phyloP scores from a whole-genome alignment of 257 asterid species.

The Solanum chilense region DNA sequence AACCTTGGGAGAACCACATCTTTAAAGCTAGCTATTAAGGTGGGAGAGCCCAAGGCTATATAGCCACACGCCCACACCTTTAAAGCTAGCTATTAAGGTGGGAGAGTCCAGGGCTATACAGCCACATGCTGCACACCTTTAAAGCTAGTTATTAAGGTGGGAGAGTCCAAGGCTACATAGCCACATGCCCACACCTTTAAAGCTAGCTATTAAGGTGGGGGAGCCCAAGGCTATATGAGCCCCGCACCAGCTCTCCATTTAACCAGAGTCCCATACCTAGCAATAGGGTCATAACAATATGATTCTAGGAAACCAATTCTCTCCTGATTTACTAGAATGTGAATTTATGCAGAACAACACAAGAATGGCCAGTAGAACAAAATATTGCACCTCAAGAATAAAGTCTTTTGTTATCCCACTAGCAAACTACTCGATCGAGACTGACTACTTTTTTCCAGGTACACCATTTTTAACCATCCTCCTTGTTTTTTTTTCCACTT shows the following conservation, averaged over 20 bases:
- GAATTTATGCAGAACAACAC: slow-evolving; percentile 51
- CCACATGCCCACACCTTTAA: background rate
- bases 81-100: background rate
- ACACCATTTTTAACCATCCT: background rate
- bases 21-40: background rate
- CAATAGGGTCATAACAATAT: background rate
- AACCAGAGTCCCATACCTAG: background rate
- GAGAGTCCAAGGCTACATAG: background rate
- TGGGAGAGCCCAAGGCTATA: background rate
- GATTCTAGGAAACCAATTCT: background rate
- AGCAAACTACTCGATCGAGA: slow-evolving; percentile 71
- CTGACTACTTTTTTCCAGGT: slow-evolving; percentile 82
- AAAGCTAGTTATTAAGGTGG: background rate
- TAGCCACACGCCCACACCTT: background rate
- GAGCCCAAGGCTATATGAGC: background rate
- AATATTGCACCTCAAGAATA: slow-evolving; percentile 89
- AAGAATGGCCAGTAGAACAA: slow-evolving; percentile 83
- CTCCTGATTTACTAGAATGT: background rate
- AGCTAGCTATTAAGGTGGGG: background rate
- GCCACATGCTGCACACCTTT: background rate
- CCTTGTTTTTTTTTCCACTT: background rate
- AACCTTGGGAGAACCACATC: background rate
- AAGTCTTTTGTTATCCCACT: slow-evolving; percentile 83
- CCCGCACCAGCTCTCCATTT: background rate
- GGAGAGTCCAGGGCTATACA: no score